These are phyloP conservation scores for Thuja plicata DNA, from an alignment of 83 land plant genomes.

Conservation along the genomic window DNA sequence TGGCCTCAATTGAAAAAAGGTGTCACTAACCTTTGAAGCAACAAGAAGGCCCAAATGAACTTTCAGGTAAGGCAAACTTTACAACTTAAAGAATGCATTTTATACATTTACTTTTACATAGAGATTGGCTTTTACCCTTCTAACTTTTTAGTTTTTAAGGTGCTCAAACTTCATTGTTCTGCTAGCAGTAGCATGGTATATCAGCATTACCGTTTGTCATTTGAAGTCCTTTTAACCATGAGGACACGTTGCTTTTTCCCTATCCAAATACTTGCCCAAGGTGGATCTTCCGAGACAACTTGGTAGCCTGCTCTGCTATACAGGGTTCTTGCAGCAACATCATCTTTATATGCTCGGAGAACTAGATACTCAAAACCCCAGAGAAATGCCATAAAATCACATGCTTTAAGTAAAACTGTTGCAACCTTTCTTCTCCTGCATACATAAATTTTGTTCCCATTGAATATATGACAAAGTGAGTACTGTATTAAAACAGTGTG, in stretches of 20 bases:
- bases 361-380: conserved; percentile 84
- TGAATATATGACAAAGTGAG: neutral
- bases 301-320: conserved; percentile 75
- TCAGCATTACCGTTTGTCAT: neutral
- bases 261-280: conserved; percentile 77
- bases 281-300: conserved; percentile 68
- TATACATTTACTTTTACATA: neutral
- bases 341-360: conserved; percentile 92
- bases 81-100: neutral
- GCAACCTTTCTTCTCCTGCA: conserved; percentile 88
- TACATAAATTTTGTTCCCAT: neutral
- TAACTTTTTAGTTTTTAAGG: neutral
- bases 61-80: neutral
- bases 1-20: neutral
- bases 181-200: neutral
- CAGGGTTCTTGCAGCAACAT: conserved; percentile 67
- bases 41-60: neutral
- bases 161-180: neutral
- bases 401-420: conserved; percentile 74
- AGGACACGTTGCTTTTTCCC: conserved; percentile 82
- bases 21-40: neutral
- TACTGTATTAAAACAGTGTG: neutral
- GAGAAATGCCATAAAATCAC: conserved; percentile 56
- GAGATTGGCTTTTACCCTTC: neutral
- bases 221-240: conserved; percentile 62